These are phyloP conservation scores for Nothophaeocryptopus gaeumannii DNA, from an alignment of 2,329 filamentous ascomycete species.

Conservation along the genomic window DNA sequence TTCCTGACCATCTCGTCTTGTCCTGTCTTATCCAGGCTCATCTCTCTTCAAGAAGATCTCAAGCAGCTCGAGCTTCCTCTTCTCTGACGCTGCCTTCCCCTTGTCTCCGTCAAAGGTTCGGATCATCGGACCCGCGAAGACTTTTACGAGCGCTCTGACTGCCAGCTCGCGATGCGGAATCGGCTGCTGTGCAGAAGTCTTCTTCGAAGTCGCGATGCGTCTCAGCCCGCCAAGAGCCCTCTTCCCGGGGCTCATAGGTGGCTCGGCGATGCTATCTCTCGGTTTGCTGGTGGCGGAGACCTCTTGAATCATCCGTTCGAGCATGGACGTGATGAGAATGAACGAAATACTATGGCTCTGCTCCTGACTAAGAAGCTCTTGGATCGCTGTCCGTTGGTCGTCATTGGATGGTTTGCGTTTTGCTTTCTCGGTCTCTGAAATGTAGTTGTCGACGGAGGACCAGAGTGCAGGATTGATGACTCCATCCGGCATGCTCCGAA, in stretches of 20 bases:
- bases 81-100: slow-evolving; percentile 60
- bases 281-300: slow-evolving; percentile 12
- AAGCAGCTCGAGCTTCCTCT: slow-evolving; percentile 63
- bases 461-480: slow-evolving; percentile 70
- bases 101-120: slow-evolving; percentile 52
- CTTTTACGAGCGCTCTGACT: slow-evolving; percentile 62
- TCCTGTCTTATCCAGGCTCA: slow-evolving; percentile 9
- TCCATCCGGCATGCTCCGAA: slow-evolving; percentile 73
- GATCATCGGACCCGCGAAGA: slow-evolving; percentile 65
- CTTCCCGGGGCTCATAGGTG: slow-evolving; percentile 35
- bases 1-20: too few species aligned
- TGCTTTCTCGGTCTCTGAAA: slow-evolving; percentile 50
- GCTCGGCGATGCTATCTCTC: slow-evolving; percentile 26
- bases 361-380: slow-evolving; percentile 69
- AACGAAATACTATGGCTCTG: slow-evolving; percentile 86
- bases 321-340: slow-evolving; percentile 77
- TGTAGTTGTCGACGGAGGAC: slow-evolving; percentile 62
- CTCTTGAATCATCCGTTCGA: slow-evolving; percentile 60
- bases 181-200: neutral
- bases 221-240: slow-evolving; percentile 32
- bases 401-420: slow-evolving; percentile 49
- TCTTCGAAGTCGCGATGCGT: slow-evolving; percentile 30
- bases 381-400: slow-evolving; percentile 59
- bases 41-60: slow-evolving; percentile 63
- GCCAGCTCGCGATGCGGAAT: slow-evolving; percentile 33